A percentile compares a stretch with the other conserved stretches of the same genome.
Conservation (phyloP, 2,329 filamentous ascomycete genomes). For the Aspergillus brasiliensis region DNA sequence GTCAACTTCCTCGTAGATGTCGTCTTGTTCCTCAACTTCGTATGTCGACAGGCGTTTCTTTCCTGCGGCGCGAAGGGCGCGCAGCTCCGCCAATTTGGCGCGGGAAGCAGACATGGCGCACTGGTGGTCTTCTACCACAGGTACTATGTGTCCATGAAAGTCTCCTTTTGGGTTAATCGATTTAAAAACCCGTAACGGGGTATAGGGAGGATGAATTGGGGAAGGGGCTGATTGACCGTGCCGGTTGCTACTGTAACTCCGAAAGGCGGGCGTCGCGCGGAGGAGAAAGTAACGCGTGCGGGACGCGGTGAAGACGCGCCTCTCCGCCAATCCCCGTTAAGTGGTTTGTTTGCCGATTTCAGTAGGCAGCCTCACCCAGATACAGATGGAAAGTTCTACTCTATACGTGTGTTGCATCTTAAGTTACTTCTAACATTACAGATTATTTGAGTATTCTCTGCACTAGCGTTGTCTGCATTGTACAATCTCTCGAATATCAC, state of each 20-base stretch:
- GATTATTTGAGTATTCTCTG: background rate
- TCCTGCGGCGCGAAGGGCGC: conserved; percentile 80
- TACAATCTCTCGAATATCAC: background rate
- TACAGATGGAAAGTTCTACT: background rate
- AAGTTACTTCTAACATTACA: no score
- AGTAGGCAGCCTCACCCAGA: background rate
- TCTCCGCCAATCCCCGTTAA: conserved; percentile 25
- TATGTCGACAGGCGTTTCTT: conserved; percentile 90
- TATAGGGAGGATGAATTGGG: conserved; percentile 9
- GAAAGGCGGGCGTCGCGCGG: conserved; percentile 15
- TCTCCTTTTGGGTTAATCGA: background rate
- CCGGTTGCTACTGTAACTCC: conserved; percentile 6
- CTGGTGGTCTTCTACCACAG: background rate
- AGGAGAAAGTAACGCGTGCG: conserved; percentile 22
- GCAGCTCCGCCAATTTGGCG: conserved; percentile 67
- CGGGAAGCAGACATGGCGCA: conserved; percentile 36
- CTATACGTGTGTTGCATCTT: background rate
- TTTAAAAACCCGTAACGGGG: conserved; percentile 8
- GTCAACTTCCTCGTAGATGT: conserved; percentile 93
- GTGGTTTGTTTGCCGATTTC: conserved; percentile 18
- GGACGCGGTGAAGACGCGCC: conserved; percentile 28
- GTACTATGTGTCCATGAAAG: conserved; percentile 8
- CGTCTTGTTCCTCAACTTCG: conserved; percentile 78
- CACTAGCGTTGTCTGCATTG: background rate
- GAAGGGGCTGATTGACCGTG: conserved; percentile 13